These are phyloP conservation scores for Suillus sp. DNA, from an alignment of 768 basidiomycete genomes.

Conservation along the genomic window DNA sequence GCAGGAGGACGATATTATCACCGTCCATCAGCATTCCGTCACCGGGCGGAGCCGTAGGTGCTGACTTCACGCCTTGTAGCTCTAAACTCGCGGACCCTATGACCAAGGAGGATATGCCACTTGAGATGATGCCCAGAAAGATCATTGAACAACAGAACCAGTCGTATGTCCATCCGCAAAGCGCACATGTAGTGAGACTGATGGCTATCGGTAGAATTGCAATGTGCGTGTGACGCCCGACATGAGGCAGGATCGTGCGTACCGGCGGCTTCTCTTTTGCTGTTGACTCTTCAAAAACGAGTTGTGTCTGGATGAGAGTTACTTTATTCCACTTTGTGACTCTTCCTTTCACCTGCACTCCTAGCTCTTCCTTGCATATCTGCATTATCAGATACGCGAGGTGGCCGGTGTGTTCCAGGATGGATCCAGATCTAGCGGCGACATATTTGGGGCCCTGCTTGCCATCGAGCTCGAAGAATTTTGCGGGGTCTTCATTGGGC, in stretches of 20 bases:
- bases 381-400: conserved; percentile 30
- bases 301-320: conserved; percentile 19
- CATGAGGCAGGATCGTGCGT: neutral
- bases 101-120: conserved; percentile 20
- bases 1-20: conserved; percentile 18
- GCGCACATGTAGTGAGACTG: conserved; percentile 16
- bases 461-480: conserved; percentile 30
- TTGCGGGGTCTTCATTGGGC: conserved; percentile 21
- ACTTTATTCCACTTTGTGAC: conserved; percentile 17
- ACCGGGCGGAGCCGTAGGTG: conserved; percentile 29
- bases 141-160: conserved; percentile 26
- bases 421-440: conserved; percentile 29
- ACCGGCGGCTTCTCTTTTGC: neutral
- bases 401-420: conserved; percentile 31
- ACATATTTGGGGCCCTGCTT: conserved; percentile 29
- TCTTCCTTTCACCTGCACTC: conserved; percentile 15
- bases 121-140: conserved; percentile 24
- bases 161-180: conserved; percentile 20
- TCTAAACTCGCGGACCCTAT: conserved; percentile 17
- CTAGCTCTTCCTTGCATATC: conserved; percentile 17
- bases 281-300: neutral
- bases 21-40: conserved; percentile 27
- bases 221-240: neutral
- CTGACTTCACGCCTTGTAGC: conserved; percentile 17
- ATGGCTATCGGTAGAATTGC: conserved; percentile 15